Base-by-base conservation (phyloP, 352 stramenopile species). In the Pilasporangium apinafurcum region DNA sequence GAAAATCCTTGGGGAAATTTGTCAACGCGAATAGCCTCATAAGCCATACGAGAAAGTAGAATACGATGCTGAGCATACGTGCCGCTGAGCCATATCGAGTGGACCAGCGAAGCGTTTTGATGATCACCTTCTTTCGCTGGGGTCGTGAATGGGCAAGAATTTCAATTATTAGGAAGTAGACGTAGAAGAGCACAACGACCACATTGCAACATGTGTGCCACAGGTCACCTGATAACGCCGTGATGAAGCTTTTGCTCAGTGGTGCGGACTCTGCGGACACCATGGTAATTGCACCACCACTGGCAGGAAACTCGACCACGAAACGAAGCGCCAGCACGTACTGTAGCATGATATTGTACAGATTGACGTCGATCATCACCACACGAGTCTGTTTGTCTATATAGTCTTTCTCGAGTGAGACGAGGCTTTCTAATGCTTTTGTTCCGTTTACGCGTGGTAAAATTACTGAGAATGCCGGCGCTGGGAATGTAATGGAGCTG, bases 261-360 rank as follows among this genome's bases (percentile, higher is more conserved):
- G 69, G 69, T 13, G 57, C 66, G 1, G 59, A 47, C 27, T 43
- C 58, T 10, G 45, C 39, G 9, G 40, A 47, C 17, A 68, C 30
- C 5, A 46, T 63, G 1, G 63, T 27, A 1, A 75, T 27, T 21
- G 60, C 66, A 24, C 69, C 63, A 2, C 66, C 69, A 8, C 59
- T 51, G 13, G 66, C 44, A 4, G 66, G 66, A 24, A 83, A 60
- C 38, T 79, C 69, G 24, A 83, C 46, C 17, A 73, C 26, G 37
- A 83, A 75, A 4, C 66, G 69, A 1, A 83, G 44, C 3, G 56
- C 48, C 4, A 65, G 29, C 13, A 76, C 37, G 29, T 65, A 58
- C 17, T 41, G 55, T 12, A 83, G 44, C 69, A 83, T 77, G 39
- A 48, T 51, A 38, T 77, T 79, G 45, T 60, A 64, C 3, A 83